These are phyloP conservation scores for Trichoderma guizhouense DNA, from an alignment of 2,329 filamentous ascomycete genomes.

Conservation along the genomic window DNA sequence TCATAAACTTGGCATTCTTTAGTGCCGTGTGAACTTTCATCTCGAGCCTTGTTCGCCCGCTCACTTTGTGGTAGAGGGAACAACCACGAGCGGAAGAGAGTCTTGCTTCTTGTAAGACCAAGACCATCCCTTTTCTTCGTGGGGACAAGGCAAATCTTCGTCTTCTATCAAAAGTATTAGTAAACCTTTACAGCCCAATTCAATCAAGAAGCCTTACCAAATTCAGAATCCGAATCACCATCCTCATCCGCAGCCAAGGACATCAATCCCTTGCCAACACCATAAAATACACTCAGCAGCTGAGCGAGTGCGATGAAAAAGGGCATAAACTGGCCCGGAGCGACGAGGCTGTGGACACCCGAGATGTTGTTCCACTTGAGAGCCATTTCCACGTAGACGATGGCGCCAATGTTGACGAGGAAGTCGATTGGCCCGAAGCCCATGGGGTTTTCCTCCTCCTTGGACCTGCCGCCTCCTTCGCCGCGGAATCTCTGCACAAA, in stretches of 20 bases:
- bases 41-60: not conserved
- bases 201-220: not conserved
- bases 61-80: not conserved
- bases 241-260: not conserved
- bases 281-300: slow-evolving; percentile 24
- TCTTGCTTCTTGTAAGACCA: not conserved
- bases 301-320: slow-evolving; percentile 26
- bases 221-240: not conserved
- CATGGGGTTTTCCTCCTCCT: slow-evolving; percentile 1
- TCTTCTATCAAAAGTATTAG: not conserved
- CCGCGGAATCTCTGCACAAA: not conserved
- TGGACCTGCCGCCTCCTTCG: not conserved
- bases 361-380: slow-evolving; percentile 26
- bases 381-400: slow-evolving; percentile 26
- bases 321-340: slow-evolving; percentile 29
- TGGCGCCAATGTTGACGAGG: slow-evolving; percentile 25
- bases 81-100: not conserved
- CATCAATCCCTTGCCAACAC: slow-evolving; percentile 9
- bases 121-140: not conserved
- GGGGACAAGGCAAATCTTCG: not conserved
- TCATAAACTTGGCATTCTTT: not conserved
- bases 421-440: slow-evolving; percentile 18
- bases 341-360: slow-evolving; percentile 21
- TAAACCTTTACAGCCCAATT: not conserved
- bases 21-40: not conserved